Evolutionary conservation across 768 basidiomycete genomes (phyloP).

Genomic region (Russula virescens): DNA sequence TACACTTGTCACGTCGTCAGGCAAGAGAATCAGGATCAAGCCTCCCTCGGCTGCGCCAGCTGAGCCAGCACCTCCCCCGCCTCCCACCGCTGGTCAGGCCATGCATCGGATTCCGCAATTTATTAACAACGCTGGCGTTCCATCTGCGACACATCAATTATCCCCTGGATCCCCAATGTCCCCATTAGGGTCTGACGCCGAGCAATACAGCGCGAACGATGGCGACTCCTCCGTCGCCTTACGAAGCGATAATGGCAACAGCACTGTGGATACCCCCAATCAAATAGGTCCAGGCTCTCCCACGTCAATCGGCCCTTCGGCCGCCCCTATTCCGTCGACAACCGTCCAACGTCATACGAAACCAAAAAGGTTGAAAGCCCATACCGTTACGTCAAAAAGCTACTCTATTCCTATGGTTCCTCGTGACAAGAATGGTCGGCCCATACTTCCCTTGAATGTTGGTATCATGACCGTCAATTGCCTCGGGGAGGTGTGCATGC

Average conservation of each 20-base stretch:
- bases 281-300: conserved; percentile 32
- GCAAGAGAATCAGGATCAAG: conserved; percentile 45
- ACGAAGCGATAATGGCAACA: conserved; percentile 18
- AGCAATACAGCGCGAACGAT: conserved; percentile 9
- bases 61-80: conserved; percentile 19
- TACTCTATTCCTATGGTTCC: conserved; percentile 76
- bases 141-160: conserved; percentile 10
- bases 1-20: conserved; percentile 42
- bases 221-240: conserved; percentile 12
- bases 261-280: conserved; percentile 2
- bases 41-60: conserved; percentile 35
- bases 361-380: conserved; percentile 73
- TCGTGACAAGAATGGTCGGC: conserved; percentile 62
- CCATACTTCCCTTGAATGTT: conserved; percentile 72
- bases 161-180: conserved; percentile 25
- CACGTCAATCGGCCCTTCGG: conserved; percentile 31
- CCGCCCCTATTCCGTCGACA: conserved; percentile 31
- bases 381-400: conserved; percentile 72
- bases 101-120: conserved; percentile 19
- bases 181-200: conserved; percentile 23
- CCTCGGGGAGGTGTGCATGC: conserved; percentile 71
- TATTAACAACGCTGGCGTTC: conserved; percentile 22
- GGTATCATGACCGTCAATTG: conserved; percentile 81
- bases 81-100: conserved; percentile 23
- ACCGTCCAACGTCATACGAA: conserved; percentile 49